Evolutionary conservation across 352 stramenopile species (phyloP), one percentile per base, ranked within the genome.

Genomic region (Pythium myriotylum): DNA sequence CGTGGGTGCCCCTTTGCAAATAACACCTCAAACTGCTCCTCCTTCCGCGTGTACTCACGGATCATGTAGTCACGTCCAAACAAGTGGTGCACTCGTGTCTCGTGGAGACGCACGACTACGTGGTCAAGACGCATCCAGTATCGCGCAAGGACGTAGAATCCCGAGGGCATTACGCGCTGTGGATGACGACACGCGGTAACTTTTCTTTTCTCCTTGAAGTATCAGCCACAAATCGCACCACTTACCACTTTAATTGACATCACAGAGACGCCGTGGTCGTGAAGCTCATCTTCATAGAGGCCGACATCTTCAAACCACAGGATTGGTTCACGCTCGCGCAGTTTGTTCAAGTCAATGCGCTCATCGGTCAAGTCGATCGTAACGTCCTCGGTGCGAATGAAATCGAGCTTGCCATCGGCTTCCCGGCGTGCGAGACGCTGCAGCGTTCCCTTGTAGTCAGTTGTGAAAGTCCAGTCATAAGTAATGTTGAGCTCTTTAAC

Each of bases 61-160:
- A 91, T 56, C 45, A 94, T 73, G 58, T 90, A 67, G 62, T 91
- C 70, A 20, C 24, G 72, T 42, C 86, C 86, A 57, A 94, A 94
- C 42, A 92, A 35, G 59, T 94, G 86, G 69, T 92, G 83, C 51
- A 92, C 79, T 40, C 86, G 81, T n/a, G 86, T 90, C 55, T 94
- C 86, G 23, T 93, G 79, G 33, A 94, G 65, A 33, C 86, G 80
- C 32, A 94, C 73, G 43, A 92, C 70, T 14, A 94, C 82, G 49
- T 90, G 73, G 57, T 94, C 86, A 26, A 94, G 70, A 10, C 86
- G 86, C 79, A 94, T 89, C 84, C 84, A 94, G 67, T 89, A 92
- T 26, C 86, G 78, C 32, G 71, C 78, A 19, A 94, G 62, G 49
- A 91, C 73, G 29, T 84, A 94, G 58, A 94, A 92, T 9, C 86